Evolutionary conservation across 495 filamentous ascomycete species (phyloP).

Genomic region (Penicillium pancosmium): DNA sequence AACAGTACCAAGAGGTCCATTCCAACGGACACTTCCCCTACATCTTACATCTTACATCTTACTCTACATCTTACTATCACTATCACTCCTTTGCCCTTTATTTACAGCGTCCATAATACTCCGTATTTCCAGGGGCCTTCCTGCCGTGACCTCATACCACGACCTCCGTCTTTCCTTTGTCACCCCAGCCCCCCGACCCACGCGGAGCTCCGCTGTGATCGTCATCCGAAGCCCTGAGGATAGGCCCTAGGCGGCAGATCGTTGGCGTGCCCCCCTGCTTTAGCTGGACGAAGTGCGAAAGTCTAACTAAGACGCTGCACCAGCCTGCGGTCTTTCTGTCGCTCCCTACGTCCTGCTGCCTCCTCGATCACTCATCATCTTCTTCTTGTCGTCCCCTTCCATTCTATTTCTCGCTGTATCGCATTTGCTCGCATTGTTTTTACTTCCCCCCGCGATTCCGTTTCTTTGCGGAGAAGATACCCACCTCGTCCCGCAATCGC

Average conservation of each 20-base stretch:
- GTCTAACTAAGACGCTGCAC: slow-evolving; percentile 3
- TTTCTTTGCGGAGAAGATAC: slow-evolving; percentile 14
- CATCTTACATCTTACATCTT: no score
- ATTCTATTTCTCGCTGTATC: background rate
- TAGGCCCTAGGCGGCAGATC: slow-evolving; percentile 17
- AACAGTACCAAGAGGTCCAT: no score
- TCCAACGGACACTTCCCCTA: no score
- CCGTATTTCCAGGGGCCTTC: no score
- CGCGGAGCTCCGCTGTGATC: slow-evolving; percentile 26
- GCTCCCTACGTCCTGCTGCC: slow-evolving; percentile 7
- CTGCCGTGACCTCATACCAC: background rate
- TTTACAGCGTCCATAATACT: no score
- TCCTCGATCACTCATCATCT: background rate
- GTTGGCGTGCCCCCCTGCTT: slow-evolving; percentile 16
- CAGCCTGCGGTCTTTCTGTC: background rate
- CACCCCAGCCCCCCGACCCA: slow-evolving; percentile 18
- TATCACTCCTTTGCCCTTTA: no score
- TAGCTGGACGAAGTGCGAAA: slow-evolving; percentile 6
- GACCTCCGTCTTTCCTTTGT: slow-evolving; percentile 7
- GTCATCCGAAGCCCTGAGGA: slow-evolving; percentile 24
- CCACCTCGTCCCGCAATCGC: slow-evolving; percentile 5
- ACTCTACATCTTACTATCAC: no score
- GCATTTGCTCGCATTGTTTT: background rate
- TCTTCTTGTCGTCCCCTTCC: slow-evolving; percentile 5
- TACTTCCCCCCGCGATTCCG: background rate